A percentile compares a stretch with the other conserved stretches of the same genome.
Conservation (phyloP, 257 asterid species). For the Knoxia roxburghii region DNA sequence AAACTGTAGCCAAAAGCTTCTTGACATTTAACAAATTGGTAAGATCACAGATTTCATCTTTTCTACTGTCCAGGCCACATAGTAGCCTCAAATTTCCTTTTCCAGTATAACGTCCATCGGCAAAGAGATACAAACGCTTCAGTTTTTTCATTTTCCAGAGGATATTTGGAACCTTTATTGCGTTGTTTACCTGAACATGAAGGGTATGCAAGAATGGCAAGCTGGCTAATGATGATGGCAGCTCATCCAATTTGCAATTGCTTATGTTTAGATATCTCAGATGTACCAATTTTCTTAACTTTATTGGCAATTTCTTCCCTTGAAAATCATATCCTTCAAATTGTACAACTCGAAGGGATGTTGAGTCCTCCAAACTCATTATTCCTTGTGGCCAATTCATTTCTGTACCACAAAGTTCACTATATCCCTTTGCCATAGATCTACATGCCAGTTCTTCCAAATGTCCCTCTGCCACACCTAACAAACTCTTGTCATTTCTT, state of each 20-base stretch:
- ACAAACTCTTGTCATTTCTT: constrained; percentile 10
- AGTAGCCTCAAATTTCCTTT: background rate
- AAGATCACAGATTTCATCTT: background rate
- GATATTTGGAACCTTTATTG: background rate
- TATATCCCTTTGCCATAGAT: constrained; percentile 10
- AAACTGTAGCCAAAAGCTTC: background rate
- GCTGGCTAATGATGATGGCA: constrained; percentile 10
- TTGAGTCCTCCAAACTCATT: background rate
- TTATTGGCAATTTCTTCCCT: no score
- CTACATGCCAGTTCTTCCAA: constrained; percentile 13
- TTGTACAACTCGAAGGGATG: constrained; percentile 2
- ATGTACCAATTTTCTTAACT: background rate
- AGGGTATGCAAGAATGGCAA: constrained; percentile 8
- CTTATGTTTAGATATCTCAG: constrained; percentile 11
- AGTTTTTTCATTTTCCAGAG: constrained; percentile 14
- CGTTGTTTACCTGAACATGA: no score
- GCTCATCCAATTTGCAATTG: background rate
- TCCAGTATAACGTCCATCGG: no score
- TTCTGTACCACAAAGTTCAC: no score
- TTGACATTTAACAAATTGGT: constrained; percentile 2
- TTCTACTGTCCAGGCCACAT: background rate
- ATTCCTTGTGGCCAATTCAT: background rate
- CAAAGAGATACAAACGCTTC: constrained; percentile 15
- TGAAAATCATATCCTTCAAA: background rate
- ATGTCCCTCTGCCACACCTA: no score